Evolutionary conservation across 805 yeast species (phyloP).

Genomic region (Pichia gijzeniarum): DNA sequence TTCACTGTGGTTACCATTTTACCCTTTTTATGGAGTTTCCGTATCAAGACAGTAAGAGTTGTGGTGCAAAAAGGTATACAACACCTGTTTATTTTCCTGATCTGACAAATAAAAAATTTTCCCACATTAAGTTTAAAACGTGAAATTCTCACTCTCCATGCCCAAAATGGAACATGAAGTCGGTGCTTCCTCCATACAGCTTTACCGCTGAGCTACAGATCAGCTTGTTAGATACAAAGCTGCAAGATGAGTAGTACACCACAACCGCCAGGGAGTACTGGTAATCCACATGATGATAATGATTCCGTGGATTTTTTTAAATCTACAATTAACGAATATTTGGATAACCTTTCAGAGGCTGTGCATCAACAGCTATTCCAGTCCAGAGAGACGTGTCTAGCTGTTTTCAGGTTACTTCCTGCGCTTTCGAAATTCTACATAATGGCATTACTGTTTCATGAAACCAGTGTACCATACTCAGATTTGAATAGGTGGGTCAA

Average conservation of each 20-base stretch:
- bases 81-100: no score
- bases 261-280: conserved; percentile 4
- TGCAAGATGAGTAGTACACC: not conserved
- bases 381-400: conserved; percentile 90
- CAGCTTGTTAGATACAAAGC: no score
- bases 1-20: conserved; percentile 2
- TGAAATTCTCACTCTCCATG: no score
- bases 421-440: conserved; percentile 83
- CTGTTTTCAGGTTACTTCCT: conserved; percentile 86
- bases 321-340: conserved; percentile 76
- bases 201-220: no score
- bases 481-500: conserved; percentile 71
- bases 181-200: no score
- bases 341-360: conserved; percentile 82
- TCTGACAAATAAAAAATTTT: not conserved
- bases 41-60: no score
- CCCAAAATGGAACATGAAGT: no score
- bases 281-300: not conserved
- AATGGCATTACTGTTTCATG: conserved; percentile 80
- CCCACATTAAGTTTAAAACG: not conserved
- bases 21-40: no score
- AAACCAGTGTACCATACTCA: conserved; percentile 57
- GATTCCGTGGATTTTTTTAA: conserved; percentile 37
- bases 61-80: no score
- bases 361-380: conserved; percentile 79